Conservation (phyloP, 305 asterid genomes). For the Stenogyne calaminthoides region DNA sequence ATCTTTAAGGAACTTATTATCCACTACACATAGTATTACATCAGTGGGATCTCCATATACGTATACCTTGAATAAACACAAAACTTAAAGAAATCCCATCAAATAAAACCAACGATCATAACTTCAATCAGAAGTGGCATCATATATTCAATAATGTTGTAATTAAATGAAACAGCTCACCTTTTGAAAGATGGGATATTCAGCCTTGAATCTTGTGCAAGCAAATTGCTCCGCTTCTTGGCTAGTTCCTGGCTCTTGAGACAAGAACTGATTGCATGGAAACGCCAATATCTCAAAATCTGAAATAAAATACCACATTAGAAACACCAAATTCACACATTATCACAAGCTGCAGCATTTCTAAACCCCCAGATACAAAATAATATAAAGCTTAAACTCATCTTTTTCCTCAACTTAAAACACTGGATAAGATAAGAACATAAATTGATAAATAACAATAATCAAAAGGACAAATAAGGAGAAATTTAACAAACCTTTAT, state of each 20-base stretch:
- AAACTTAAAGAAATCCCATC: conserved; percentile 20
- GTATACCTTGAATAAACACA: conserved; percentile 39
- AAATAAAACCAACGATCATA: conserved; percentile 15
- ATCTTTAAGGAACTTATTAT: conserved; percentile 22
- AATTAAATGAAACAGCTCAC: conserved; percentile 37
- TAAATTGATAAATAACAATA: neutral
- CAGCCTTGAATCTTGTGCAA: conserved; percentile 88
- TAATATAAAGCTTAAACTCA: conserved; percentile 2
- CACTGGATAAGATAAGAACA: conserved; percentile 1
- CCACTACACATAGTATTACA: neutral
- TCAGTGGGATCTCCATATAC: neutral
- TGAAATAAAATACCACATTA: conserved; percentile 35
- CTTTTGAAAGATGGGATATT: conserved; percentile 90
- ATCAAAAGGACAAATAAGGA: neutral
- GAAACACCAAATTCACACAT: neutral
- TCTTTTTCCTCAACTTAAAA: neutral
- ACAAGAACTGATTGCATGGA: conserved; percentile 93
- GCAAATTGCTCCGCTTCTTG: conserved; percentile 82
- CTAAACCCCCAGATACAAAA: conserved; percentile 5
- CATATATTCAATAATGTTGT: neutral
- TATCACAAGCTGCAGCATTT: conserved; percentile 13
- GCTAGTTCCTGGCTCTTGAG: conserved; percentile 91
- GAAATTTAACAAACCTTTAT: conserved; percentile 54
- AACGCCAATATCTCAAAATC: conserved; percentile 93
- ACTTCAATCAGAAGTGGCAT: neutral